phyloP scores from a whole-genome alignment of 192 early-diverging fungal genomes.

The Coemansia guatemalensis region DNA sequence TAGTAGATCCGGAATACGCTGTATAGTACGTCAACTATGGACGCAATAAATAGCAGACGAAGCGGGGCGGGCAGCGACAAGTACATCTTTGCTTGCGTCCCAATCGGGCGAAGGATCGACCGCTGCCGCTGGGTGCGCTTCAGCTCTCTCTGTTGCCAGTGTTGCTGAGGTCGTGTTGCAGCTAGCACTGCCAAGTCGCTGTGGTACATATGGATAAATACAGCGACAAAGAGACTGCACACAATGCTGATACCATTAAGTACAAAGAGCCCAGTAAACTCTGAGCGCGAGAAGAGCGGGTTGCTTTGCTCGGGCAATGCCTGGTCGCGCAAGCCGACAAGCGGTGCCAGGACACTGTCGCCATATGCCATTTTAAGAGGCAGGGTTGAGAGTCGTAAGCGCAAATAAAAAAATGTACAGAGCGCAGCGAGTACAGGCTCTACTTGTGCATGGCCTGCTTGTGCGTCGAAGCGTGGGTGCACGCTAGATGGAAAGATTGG shows the following conservation, averaged over 20 bases:
- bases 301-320: conserved; percentile 1
- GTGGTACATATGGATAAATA: conserved; percentile 48
- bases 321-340: not conserved
- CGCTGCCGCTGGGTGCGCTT: conserved; percentile 22
- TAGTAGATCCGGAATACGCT: conserved; percentile 45
- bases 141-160: conserved; percentile 6
- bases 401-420: not conserved
- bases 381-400: not conserved
- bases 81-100: conserved; percentile 46
- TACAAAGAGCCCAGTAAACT: conserved; percentile 32
- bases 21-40: conserved; percentile 45
- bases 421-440: not conserved
- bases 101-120: conserved; percentile 30
- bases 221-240: conserved; percentile 39
- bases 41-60: conserved; percentile 44
- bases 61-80: conserved; percentile 41
- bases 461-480: not conserved
- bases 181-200: conserved; percentile 34
- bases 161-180: conserved; percentile 24
- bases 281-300: conserved; percentile 25
- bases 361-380: not conserved
- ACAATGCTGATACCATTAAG: conserved; percentile 45
- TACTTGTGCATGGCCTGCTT: not conserved
- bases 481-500: not conserved
- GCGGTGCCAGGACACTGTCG: not conserved